phyloP scores from a whole-genome alignment of 2,329 filamentous ascomycete genomes.

The Botrytis cinerea region DNA sequence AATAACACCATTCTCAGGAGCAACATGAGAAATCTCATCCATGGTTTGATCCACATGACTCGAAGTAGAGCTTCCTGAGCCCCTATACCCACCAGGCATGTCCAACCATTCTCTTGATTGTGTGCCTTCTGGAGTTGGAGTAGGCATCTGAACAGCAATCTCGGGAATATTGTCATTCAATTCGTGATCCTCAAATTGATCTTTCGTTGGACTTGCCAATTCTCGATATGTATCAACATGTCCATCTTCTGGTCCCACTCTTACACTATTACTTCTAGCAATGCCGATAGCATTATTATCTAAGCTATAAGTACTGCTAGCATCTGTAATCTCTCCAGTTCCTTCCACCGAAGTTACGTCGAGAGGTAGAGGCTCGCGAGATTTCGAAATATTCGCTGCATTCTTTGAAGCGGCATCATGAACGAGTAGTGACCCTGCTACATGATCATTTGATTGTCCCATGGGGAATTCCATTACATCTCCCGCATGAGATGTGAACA shows the following conservation, averaged over 20 bases:
- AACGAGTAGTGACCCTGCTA: conserved; percentile 55
- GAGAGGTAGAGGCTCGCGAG: conserved; percentile 67
- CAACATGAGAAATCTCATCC: conserved; percentile 19
- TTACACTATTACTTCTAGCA: conserved; percentile 27
- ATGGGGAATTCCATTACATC: conserved; percentile 32
- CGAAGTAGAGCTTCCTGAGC: conserved; percentile 48
- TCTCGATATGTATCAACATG: conserved; percentile 28
- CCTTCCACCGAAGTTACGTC: conserved; percentile 71
- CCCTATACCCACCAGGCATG: conserved; percentile 54
- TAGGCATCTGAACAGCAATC: conserved; percentile 50
- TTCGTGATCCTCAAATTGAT: conserved; percentile 17
- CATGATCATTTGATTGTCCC: conserved; percentile 59
- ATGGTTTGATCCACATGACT: conserved; percentile 29
- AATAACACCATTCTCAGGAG: conserved; percentile 27
- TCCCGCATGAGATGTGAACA: conserved; percentile 32
- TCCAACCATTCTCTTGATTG: conserved; percentile 40
- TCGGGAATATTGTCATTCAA: conserved; percentile 42
- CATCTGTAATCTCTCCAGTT: conserved; percentile 62
- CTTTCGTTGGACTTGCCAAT: conserved; percentile 23
- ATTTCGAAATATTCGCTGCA: conserved; percentile 57
- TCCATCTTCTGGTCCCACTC: conserved; percentile 30
- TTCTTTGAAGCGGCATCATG: conserved; percentile 57
- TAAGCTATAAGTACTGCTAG: conserved; percentile 45
- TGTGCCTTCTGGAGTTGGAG: conserved; percentile 47
- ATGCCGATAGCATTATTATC: conserved; percentile 28